Percentiles rank a stretch among this genome's conserved stretches.
These are phyloP conservation scores for Phytophthora pistaciae DNA, from an alignment of 352 stramenopile genomes.

Conservation along the genomic window DNA sequence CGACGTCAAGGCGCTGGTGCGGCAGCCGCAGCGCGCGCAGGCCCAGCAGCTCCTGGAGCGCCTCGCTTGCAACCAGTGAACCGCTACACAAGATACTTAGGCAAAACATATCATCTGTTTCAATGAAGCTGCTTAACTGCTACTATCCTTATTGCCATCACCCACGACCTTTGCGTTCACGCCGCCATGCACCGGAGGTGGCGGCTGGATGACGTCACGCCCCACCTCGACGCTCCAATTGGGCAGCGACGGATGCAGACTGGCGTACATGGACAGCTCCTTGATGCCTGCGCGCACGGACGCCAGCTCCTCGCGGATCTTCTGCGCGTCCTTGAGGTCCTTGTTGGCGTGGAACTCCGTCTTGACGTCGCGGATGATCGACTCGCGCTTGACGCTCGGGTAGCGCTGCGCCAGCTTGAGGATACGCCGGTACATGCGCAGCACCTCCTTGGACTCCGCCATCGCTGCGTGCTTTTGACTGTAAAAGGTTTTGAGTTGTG, in stretches of 20 bases:
- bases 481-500: constrained; percentile 6
- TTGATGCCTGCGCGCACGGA: constrained; percentile 75
- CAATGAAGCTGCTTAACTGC: constrained; percentile 16
- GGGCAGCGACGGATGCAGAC: constrained; percentile 60
- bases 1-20: constrained; percentile 53
- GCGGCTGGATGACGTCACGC: constrained; percentile 47
- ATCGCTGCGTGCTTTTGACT: constrained; percentile 24
- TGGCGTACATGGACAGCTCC: constrained; percentile 83
- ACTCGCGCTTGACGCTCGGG: constrained; percentile 86
- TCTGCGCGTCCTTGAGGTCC: constrained; percentile 58
- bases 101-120: constrained; percentile 5
- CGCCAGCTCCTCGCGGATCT: constrained; percentile 75
- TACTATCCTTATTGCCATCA: constrained; percentile 25
- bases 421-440: constrained; percentile 84
- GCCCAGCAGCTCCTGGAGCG: constrained; percentile 59
- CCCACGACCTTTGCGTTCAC: constrained; percentile 64
- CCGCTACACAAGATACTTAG: not conserved
- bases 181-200: constrained; percentile 17
- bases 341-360: constrained; percentile 87
- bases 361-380: constrained; percentile 87
- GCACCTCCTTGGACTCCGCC: constrained; percentile 61
- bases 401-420: constrained; percentile 87
- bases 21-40: constrained; percentile 26
- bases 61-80: constrained; percentile 45
- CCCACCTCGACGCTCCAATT: constrained; percentile 83